These are phyloP conservation scores for Cyathus striatus DNA, from an alignment of 768 basidiomycete genomes.

Conservation along the genomic window DNA sequence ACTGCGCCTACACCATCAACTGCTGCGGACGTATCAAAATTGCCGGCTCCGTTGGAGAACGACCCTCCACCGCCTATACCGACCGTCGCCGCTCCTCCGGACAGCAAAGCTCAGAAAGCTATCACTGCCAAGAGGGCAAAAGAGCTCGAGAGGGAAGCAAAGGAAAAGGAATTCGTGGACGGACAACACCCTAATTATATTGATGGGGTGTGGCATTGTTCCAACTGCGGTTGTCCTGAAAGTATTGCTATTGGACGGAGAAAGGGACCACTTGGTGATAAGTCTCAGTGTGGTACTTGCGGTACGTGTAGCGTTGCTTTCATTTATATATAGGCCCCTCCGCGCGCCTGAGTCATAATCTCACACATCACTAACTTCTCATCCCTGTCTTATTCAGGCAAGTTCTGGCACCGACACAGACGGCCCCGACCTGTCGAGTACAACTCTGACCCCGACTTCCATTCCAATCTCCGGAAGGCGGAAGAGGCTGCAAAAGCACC, in stretches of 20 bases:
- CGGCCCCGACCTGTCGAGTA: slow-evolving; percentile 79
- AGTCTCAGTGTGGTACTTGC: slow-evolving; percentile 89
- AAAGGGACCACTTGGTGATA: slow-evolving; percentile 87
- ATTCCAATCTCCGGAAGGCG: slow-evolving; percentile 43
- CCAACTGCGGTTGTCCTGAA: slow-evolving; percentile 91
- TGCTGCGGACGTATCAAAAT: slow-evolving; percentile 53
- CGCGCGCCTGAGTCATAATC: slow-evolving; percentile 3
- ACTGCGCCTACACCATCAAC: slow-evolving; percentile 61
- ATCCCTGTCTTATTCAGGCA: slow-evolving; percentile 43
- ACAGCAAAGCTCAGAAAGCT: slow-evolving; percentile 41
- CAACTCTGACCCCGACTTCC: slow-evolving; percentile 69
- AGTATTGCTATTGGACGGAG: slow-evolving; percentile 78
- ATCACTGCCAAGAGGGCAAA: slow-evolving; percentile 60
- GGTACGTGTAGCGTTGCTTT: slow-evolving; percentile 46
- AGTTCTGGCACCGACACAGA: slow-evolving; percentile 86
- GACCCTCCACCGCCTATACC: slow-evolving; percentile 54
- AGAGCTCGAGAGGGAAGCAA: slow-evolving; percentile 77
- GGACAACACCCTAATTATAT: slow-evolving; percentile 80
- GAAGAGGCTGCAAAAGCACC: slow-evolving; percentile 54
- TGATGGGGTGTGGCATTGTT: slow-evolving; percentile 90
- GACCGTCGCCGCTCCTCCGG: slow-evolving; percentile 27
- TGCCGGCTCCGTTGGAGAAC: slow-evolving; percentile 57
- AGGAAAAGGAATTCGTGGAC: slow-evolving; percentile 78
- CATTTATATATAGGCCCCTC: too few relatives aligned
- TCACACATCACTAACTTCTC: slow-evolving; percentile 3